Percentiles rank a stretch among this genome's conserved stretches.
phyloP scores from a whole-genome alignment of 164 flowering plant species.

The Annona cherimola region DNA sequence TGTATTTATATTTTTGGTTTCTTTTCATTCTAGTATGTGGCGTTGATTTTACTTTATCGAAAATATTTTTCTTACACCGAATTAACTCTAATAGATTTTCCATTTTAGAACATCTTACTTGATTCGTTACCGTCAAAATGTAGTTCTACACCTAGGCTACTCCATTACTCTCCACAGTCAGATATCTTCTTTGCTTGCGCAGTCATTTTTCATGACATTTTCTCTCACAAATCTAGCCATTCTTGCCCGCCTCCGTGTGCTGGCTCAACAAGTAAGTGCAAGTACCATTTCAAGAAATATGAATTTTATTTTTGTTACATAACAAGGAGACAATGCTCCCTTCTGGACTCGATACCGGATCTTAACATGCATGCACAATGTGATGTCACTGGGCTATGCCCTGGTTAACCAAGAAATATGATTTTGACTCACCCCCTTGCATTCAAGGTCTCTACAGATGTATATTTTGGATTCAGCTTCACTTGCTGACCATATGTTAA shows the following conservation, averaged over 20 bases:
- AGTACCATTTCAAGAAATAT: not conserved
- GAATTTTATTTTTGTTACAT: too few relatives aligned
- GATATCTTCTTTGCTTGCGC: constrained; percentile 78
- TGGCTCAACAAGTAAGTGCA: constrained; percentile 81
- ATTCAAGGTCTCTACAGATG: too few relatives aligned
- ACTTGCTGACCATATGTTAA: not conserved
- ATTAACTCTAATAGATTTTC: not conserved
- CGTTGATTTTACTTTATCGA: not conserved
- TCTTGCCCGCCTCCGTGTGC: constrained; percentile 78
- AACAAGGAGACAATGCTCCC: too few relatives aligned
- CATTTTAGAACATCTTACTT: not conserved
- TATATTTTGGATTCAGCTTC: too few relatives aligned
- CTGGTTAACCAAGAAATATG: too few relatives aligned
- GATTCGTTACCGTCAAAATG: not conserved
- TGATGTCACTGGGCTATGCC: too few relatives aligned
- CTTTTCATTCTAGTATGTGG: not conserved
- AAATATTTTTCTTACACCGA: not conserved
- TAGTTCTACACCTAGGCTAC: constrained; percentile 2
- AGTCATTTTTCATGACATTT: constrained; percentile 79
- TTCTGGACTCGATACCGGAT: too few relatives aligned
- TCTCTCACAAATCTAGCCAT: constrained; percentile 58
- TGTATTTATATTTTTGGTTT: not conserved
- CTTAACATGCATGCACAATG: too few relatives aligned
- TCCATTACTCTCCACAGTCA: constrained; percentile 52
- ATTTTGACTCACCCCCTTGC: too few relatives aligned